A percentile compares a stretch with the other conserved stretches of the same genome.
Evolutionary conservation across 192 early-diverging fungal species (phyloP).

Genomic region (Rhizophagus clarus): DNA sequence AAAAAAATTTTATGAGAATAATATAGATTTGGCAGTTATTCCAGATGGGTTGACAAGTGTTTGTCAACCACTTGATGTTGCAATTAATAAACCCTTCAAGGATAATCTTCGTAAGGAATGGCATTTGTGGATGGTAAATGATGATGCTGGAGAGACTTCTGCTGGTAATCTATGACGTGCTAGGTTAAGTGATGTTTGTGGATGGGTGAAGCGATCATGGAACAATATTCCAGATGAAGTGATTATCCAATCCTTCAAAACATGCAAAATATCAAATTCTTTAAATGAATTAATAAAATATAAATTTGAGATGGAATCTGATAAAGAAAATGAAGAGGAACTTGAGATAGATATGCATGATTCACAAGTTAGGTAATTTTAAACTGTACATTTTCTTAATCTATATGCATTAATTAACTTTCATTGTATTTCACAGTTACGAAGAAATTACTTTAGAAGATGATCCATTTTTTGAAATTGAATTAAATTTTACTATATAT

Average conservation of each 20-base stretch:
- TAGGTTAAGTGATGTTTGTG: background rate
- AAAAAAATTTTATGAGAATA: background rate
- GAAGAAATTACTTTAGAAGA: too few species aligned
- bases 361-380: too few species aligned
- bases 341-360: too few species aligned
- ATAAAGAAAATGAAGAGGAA: background rate
- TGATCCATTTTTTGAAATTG: too few species aligned
- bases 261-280: background rate
- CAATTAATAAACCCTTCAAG: slow-evolving; percentile 19
- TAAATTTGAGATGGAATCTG: too few species aligned
- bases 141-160: background rate
- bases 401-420: too few species aligned
- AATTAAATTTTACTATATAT: too few species aligned
- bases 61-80: slow-evolving; percentile 13
- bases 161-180: background rate
- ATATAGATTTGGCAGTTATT: slow-evolving; percentile 9
- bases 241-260: background rate
- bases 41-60: slow-evolving; percentile 14
- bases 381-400: too few species aligned
- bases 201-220: slow-evolving; percentile 2
- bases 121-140: slow-evolving; percentile 7
- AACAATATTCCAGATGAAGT: background rate
- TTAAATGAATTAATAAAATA: too few species aligned
- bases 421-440: too few species aligned
- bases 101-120: slow-evolving; percentile 6